Percentiles rank a stretch among this genome's conserved stretches.
These are phyloP conservation scores for Smallanthus sonchifolius DNA, from an alignment of 129 eudicot species.

Conservation along the genomic window DNA sequence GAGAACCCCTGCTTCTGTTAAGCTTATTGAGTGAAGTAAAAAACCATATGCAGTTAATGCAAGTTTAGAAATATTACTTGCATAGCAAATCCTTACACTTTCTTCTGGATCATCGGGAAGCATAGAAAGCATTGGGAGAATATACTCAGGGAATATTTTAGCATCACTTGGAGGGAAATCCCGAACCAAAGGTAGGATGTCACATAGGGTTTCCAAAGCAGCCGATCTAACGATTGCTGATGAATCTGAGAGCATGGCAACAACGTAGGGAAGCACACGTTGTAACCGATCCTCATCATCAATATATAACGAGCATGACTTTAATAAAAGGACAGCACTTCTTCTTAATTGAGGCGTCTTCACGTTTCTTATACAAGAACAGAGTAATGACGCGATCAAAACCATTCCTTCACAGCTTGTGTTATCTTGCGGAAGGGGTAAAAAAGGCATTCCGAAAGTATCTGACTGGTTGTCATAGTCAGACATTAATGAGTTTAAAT, in stretches of 20 bases:
- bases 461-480: conserved; percentile 89
- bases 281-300: conserved; percentile 96
- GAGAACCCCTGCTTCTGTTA: conserved; percentile 95
- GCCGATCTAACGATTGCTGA: conserved; percentile 97
- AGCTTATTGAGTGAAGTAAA: conserved; percentile 82
- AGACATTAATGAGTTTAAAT: conserved; percentile 65
- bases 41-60: conserved; percentile 93
- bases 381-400: conserved; percentile 84
- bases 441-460: conserved; percentile 84
- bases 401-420: conserved; percentile 96
- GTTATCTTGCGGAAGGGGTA: conserved; percentile 74
- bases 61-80: conserved; percentile 85
- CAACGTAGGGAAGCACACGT: conserved; percentile 86
- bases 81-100: conserved; percentile 91
- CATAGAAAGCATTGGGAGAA: conserved; percentile 97
- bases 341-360: conserved; percentile 87
- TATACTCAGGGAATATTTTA: conserved; percentile 90
- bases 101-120: conserved; percentile 98
- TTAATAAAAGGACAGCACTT: conserved; percentile 65
- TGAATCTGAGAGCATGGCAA: conserved; percentile 90
- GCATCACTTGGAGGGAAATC: conserved; percentile 99
- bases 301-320: conserved; percentile 73
- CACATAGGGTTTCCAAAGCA: conserved; percentile 90
- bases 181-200: conserved; percentile 82
- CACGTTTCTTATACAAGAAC: conserved; percentile 89